Evolutionary conservation across 768 basidiomycete genomes (phyloP), one percentile per base, ranked within the genome.

Genomic region (Aureoboletus auriporus): DNA sequence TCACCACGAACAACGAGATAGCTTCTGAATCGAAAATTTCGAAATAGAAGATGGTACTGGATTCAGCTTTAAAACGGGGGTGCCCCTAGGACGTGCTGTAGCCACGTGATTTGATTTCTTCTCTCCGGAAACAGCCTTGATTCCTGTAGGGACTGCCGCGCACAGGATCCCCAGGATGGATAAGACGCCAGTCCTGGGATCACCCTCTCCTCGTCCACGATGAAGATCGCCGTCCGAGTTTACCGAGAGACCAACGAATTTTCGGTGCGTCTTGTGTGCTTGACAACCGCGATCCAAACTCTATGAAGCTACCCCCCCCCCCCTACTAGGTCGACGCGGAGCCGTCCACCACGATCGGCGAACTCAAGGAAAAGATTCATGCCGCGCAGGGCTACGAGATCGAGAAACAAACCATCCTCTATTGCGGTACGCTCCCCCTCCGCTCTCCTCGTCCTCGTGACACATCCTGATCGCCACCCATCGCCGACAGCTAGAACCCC

Each of bases 391-490:
- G 47, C 16, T 42, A 30, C 23, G 27, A 14, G 5, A 23, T 42
- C 39, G 47, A 48, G 8, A 37, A 42, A 5, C 47, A 48, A 48
- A 48, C 28, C 34, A 48, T 48, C 35, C 33, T 48, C 12, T 48
- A 37, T 42, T 37, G 39, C 11, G 47, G 47, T 48, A 30, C 14
- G 47, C 41, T 33, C 33, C 8, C 33, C 12, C 33, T 4, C 10
- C 2, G 33, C 8, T 30, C 9, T 30, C 35, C 28, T 20, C 3
- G 8, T 41, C 5, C 11, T 42, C 5, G 14, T 37, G 5, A 10
- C 14, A 34, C n/a, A 20, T 34, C 4, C 16, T 27, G 20, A 23
- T 23, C 20, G 20, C 20, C 20, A 23, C 20, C n/a, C 20, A 42
- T 29, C 10, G 17, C 5, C 8, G 2, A 9, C 27, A 29, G 41